Evolutionary conservation across 257 asterid genomes (phyloP).

Genomic region (Ilex asprella): DNA sequence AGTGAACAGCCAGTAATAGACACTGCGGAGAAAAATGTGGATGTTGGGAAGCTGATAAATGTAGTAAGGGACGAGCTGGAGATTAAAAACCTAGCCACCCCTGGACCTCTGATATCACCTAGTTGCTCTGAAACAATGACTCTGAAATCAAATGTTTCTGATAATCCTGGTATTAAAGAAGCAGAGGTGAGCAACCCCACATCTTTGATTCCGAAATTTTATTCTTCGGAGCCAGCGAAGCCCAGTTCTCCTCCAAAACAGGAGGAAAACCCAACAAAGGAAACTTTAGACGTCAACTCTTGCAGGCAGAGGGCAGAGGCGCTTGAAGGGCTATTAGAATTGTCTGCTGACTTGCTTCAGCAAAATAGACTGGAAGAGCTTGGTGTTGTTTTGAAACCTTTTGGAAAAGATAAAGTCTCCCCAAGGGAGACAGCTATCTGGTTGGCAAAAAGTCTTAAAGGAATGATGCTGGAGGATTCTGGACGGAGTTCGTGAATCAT

Average conservation of each 20-base stretch:
- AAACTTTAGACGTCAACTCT: slow-evolving; percentile 66
- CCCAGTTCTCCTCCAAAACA: slow-evolving; percentile 19
- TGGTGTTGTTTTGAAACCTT: slow-evolving; percentile 80
- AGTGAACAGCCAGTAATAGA: slow-evolving; percentile 39
- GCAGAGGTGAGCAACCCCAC: slow-evolving; percentile 31
- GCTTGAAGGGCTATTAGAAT: slow-evolving; percentile 84
- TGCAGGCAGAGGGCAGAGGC: slow-evolving; percentile 94
- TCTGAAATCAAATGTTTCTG: slow-evolving; percentile 29
- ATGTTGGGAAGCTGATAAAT: slow-evolving; percentile 42
- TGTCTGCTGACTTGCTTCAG: slow-evolving; percentile 96
- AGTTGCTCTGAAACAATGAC: slow-evolving; percentile 20
- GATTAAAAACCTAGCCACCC: slow-evolving; percentile 26
- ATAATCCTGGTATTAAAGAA: slow-evolving; percentile 40
- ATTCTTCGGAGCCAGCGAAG: slow-evolving; percentile 31
- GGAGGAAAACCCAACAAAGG: slow-evolving; percentile 52
- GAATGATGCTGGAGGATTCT: slow-evolving; percentile 83
- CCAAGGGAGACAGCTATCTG: slow-evolving; percentile 98
- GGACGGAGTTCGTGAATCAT: slow-evolving; percentile 30
- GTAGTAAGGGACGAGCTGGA: slow-evolving; percentile 45
- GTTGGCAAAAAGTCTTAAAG: slow-evolving; percentile 92
- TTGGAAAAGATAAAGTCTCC: slow-evolving; percentile 89
- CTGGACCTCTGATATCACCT: slow-evolving; percentile 29
- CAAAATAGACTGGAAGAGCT: slow-evolving; percentile 84
- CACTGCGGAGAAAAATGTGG: slow-evolving; percentile 29
- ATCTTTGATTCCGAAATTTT: slow-evolving; percentile 17